phyloP scores from a whole-genome alignment of 441 rosid genomes.

The Aleurites moluccanus region DNA sequence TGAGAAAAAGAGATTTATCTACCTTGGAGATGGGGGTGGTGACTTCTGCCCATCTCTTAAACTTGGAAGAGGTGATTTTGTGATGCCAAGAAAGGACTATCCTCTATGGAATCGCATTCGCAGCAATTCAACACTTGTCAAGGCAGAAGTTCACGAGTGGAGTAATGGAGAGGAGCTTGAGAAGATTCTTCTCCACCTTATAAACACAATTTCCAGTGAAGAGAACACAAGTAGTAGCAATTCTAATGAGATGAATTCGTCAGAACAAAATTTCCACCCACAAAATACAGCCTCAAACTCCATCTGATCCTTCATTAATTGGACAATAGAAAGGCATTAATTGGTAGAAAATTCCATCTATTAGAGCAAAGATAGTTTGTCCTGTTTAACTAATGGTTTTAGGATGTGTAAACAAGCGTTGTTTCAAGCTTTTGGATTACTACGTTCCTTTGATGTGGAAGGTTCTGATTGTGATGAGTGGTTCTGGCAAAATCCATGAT shows the following conservation, averaged over 20 bases:
- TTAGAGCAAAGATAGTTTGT: background rate
- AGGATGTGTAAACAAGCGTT: background rate
- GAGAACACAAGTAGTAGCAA: conserved; percentile 4
- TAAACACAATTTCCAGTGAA: conserved; percentile 34
- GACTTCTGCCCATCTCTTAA: conserved; percentile 74
- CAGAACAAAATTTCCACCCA: conserved; percentile 21
- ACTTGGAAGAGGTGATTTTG: conserved; percentile 54
- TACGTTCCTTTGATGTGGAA: background rate
- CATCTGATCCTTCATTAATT: conserved; percentile 10
- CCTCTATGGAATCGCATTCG: conserved; percentile 55
- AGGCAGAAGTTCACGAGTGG: conserved; percentile 80
- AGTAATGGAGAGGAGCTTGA: conserved; percentile 57
- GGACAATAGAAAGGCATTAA: conserved; percentile 10
- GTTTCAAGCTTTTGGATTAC: background rate
- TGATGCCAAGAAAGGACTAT: conserved; percentile 74
- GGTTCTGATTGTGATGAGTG: background rate
- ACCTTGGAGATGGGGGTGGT: conserved; percentile 85
- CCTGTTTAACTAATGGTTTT: background rate
- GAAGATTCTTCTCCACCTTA: conserved; percentile 43
- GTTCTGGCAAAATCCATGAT: background rate
- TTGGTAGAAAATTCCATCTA: background rate
- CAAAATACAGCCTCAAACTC: conserved; percentile 15
- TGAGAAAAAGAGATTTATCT: conserved; percentile 44
- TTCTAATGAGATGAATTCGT: conserved; percentile 19
- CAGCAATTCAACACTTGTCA: conserved; percentile 44